Evolutionary conservation across 371 early-diverging fungal genomes (phyloP), one percentile per base, ranked within the genome.

Genomic region (Mortierella sp.): DNA sequence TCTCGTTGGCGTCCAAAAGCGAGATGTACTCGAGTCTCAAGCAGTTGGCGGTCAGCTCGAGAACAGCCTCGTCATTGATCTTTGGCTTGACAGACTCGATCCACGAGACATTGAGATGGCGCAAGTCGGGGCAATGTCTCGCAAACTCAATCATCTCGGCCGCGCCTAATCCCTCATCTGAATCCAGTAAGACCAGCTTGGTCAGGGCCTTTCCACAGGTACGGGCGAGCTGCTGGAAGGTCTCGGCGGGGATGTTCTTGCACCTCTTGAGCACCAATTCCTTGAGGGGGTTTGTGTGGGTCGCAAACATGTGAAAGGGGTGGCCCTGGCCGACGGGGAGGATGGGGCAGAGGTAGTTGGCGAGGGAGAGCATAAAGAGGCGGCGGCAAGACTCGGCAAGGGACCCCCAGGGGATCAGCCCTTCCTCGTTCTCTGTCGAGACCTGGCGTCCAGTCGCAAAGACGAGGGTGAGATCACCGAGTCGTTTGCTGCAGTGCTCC

Each of bases 311-410:
- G 43, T 83, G 83, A 34, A 83, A 70, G 2, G 83, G 83, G 47
- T 78, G 83, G 34, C 72, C 70, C n/a, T 41, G 52, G 14, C 79
- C 79, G 6, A 75, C 66, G 4, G 83, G 79, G 50, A 83, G 66
- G 34, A 64, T 61, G 24, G 83, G 83, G 41, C 83, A 83, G 11
- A 75, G 66, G 48, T 83, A 83, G 73, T 83, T 83, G 83, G 83
- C 75, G 66, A 83, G 73, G 37, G 83, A 83, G 31, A 83, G 73
- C 47, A 83, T 45, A n/a, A 64, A 83, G 31, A 83, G 67, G 3
- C 83, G 83, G 53, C 83, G 83, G 70, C 83, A 83, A 2, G 83
- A 83, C 70, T 83, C 83, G 61, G 83, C 78, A 22, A 83, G 70
- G 16, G 79, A 69, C 0, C 75, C 76, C 83, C 83, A 83, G 11